These are phyloP conservation scores for Ramularia collo-cygni DNA, from an alignment of 2,329 filamentous ascomycete genomes.

Conservation along the genomic window DNA sequence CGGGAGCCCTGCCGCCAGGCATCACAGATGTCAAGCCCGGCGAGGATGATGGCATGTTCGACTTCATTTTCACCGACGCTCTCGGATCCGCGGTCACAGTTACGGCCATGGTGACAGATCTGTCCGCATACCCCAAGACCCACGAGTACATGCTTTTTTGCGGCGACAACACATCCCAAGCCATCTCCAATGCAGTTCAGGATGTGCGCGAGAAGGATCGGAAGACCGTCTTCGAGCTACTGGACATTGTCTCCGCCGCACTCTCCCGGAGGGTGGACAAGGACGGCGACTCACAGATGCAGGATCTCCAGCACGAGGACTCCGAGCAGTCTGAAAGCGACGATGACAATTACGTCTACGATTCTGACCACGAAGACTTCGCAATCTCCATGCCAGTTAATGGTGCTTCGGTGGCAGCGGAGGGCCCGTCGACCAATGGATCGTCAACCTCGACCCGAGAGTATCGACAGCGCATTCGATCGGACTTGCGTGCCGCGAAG, in stretches of 20 bases:
- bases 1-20: constrained; percentile 35
- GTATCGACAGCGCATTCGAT: constrained; percentile 23
- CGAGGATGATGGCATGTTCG: constrained; percentile 65
- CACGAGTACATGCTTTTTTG: constrained; percentile 55
- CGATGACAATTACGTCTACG: constrained; percentile 32
- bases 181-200: constrained; percentile 40
- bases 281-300: constrained; percentile 39
- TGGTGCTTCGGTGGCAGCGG: constrained; percentile 9
- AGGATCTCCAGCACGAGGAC: constrained; percentile 29
- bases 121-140: constrained; percentile 52
- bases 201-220: constrained; percentile 39
- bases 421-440: neutral
- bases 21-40: constrained; percentile 54
- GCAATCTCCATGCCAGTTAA: constrained; percentile 9
- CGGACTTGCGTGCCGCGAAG: constrained; percentile 56
- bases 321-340: constrained; percentile 32
- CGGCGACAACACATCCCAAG: constrained; percentile 40
- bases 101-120: constrained; percentile 42
- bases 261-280: constrained; percentile 31
- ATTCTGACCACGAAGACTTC: constrained; percentile 24
- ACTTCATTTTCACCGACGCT: constrained; percentile 47
- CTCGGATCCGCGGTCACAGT: constrained; percentile 27
- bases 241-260: constrained; percentile 40
- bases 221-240: constrained; percentile 43
- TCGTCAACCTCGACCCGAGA: constrained; percentile 1